A percentile compares a stretch with the other conserved stretches of the same genome.
phyloP scores from a whole-genome alignment of 495 filamentous ascomycete species.

The Usnea hakonensis region DNA sequence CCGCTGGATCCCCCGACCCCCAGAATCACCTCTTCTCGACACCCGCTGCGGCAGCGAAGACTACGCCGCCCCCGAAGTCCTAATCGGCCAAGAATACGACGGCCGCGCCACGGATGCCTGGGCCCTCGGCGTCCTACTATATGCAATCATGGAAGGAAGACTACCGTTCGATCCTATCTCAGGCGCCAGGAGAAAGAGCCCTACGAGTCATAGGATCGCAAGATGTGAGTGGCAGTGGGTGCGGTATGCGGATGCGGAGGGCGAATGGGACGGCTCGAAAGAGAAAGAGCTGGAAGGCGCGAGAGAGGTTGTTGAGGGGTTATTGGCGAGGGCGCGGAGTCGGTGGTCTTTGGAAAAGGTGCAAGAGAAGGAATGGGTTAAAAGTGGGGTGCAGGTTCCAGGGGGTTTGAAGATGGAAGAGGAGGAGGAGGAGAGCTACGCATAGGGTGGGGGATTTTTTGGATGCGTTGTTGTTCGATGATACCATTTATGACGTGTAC shows the following conservation, averaged over 20 bases:
- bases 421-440: constrained; percentile 47
- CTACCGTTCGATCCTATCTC: constrained; percentile 87
- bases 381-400: constrained; percentile 59
- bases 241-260: constrained; percentile 66
- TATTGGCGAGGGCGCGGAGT: constrained; percentile 70
- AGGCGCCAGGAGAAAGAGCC: constrained; percentile 59
- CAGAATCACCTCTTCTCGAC: constrained; percentile 64
- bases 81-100: constrained; percentile 92
- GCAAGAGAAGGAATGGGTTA: constrained; percentile 66
- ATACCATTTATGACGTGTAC: neutral
- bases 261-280: constrained; percentile 56
- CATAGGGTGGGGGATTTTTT: neutral
- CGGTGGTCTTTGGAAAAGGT: constrained; percentile 68
- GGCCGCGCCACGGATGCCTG: constrained; percentile 88
- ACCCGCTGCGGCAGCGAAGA: constrained; percentile 93
- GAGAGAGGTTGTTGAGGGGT: constrained; percentile 67
- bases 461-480: neutral
- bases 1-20: constrained; percentile 63
- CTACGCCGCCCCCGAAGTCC: constrained; percentile 92
- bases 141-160: constrained; percentile 84
- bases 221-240: constrained; percentile 92
- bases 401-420: constrained; percentile 63
- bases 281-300: constrained; percentile 62
- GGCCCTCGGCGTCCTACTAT: constrained; percentile 88
- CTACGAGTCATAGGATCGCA: constrained; percentile 84